Base-by-base conservation (phyloP, 768 basidiomycete genomes). In the Russula foetens region DNA sequence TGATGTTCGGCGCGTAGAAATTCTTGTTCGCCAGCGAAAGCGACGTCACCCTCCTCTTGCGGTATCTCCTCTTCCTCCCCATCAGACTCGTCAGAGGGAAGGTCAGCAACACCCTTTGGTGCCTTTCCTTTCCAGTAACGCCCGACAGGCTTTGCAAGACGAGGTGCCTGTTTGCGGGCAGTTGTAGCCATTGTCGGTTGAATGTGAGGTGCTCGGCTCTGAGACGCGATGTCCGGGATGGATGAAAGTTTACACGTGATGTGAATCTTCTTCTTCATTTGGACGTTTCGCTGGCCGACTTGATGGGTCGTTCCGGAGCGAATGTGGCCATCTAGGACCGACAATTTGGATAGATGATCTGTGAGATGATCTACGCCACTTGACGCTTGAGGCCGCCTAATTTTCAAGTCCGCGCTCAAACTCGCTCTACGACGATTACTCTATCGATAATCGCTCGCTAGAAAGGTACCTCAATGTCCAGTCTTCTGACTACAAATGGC, bases 81-180 rank as follows among this genome's bases (percentile, higher is more conserved):
- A 33, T 74, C 76, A 1, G 80, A 83, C 62, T 84, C 81, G 46
- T 86, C 86, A 4, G 84, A 85, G 23, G 81, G 75, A 43, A 74
- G 72, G 26, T 82, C 82, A 1, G 74, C 75, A 35, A 75, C 79
- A 48, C 88, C 89, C 71, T 90, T 92, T 0, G 92, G 92, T 0
- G 84, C 90, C 67, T 92, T 91, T 57, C 93, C 93, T 67, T 88
- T 89, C 85, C 91, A 90, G 72, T 96, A 95, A 3, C 93, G 87
- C 7, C 83, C 87, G 2, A 83, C 91, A 5, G 93, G 90, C 53
- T 79, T 77, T n/a, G 90, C 80, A 7, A 84, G 79, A n/a, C 90
- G 83, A 23, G 86, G 83, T 8, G 90, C 89, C 61, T 83, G 81
- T 66, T 92, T 92, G 61, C 84, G 79, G 1, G 62, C 63, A 12